Conservation (phyloP, 352 stramenopile genomes). For the Globisporangium paroecandrum region DNA sequence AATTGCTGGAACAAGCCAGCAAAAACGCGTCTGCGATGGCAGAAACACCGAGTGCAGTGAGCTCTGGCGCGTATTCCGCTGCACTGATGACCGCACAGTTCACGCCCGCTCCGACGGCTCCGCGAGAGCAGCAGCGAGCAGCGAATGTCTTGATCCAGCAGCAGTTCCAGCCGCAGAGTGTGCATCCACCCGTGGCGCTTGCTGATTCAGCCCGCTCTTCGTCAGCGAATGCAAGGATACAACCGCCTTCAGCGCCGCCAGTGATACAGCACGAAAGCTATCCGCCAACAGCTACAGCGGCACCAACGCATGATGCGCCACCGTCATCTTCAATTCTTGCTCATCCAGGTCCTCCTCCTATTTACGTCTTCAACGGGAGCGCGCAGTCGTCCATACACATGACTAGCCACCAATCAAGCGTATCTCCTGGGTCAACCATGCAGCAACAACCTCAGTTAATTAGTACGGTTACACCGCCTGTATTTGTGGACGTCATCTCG, state of each 20-base stretch:
- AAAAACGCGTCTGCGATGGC: slow-evolving; percentile 10
- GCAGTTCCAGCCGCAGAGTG: slow-evolving; percentile 1
- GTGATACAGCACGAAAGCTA: neutral
- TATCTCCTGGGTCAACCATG: neutral
- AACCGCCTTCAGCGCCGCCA: neutral
- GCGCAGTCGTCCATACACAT: neutral
- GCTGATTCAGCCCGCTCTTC: neutral
- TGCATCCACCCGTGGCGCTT: neutral
- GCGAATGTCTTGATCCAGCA: neutral
- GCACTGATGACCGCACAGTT: slow-evolving; percentile 49
- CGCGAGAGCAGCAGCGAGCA: slow-evolving; percentile 3
- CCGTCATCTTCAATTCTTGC: neutral
- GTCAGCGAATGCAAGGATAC: neutral
- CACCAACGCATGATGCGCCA: neutral
- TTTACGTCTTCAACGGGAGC: neutral
- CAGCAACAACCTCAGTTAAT: neutral
- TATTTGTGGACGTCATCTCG: slow-evolving; percentile 60
- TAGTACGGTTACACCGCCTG: slow-evolving; percentile 16
- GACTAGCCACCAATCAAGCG: neutral
- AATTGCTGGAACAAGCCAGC: slow-evolving; percentile 15
- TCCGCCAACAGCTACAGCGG: neutral
- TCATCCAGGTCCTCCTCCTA: neutral
- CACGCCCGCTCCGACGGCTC: slow-evolving; percentile 12
- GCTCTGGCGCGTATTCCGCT: slow-evolving; percentile 48
- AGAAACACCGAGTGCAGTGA: neutral